A percentile compares a stretch with the other conserved stretches of the same genome.
Conservation (phyloP, 352 stramenopile genomes). For the Peronospora tabacina region DNA sequence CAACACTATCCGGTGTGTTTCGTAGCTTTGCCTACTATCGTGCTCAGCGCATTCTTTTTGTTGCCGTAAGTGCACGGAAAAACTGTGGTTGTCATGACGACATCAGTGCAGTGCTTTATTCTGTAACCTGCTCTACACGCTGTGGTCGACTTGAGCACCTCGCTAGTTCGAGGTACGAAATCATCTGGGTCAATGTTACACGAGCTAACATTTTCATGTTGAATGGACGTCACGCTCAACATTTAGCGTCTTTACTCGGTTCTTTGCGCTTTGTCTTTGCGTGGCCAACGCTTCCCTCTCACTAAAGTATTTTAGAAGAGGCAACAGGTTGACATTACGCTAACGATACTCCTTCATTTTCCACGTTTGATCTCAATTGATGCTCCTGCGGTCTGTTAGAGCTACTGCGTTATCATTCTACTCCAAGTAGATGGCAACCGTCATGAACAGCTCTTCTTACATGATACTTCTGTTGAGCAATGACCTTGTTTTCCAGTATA, state of each 20-base stretch:
- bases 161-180: constrained; percentile 67
- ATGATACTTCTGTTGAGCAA: constrained; percentile 39
- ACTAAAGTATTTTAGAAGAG: constrained; percentile 45
- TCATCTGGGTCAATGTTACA: not conserved
- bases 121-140: constrained; percentile 51
- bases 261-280: constrained; percentile 45
- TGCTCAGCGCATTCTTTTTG: constrained; percentile 61
- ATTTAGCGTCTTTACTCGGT: constrained; percentile 59
- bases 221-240: not conserved
- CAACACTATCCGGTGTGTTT: constrained; percentile 65
- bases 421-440: not conserved
- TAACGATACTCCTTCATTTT: constrained; percentile 1
- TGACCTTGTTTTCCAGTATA: constrained; percentile 49
- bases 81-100: constrained; percentile 53
- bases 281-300: constrained; percentile 49
- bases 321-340: constrained; percentile 1
- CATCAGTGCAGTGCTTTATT: constrained; percentile 52
- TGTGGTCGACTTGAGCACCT: constrained; percentile 63
- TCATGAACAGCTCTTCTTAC: constrained; percentile 9
- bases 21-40: constrained; percentile 55
- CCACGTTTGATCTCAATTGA: not conserved
- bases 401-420: not conserved
- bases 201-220: constrained; percentile 5
- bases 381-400: constrained; percentile 1
- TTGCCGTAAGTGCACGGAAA: constrained; percentile 76